Evolutionary conservation across 169 alveolate genomes (phyloP).

Genomic region (Plasmodium vivax): DNA sequence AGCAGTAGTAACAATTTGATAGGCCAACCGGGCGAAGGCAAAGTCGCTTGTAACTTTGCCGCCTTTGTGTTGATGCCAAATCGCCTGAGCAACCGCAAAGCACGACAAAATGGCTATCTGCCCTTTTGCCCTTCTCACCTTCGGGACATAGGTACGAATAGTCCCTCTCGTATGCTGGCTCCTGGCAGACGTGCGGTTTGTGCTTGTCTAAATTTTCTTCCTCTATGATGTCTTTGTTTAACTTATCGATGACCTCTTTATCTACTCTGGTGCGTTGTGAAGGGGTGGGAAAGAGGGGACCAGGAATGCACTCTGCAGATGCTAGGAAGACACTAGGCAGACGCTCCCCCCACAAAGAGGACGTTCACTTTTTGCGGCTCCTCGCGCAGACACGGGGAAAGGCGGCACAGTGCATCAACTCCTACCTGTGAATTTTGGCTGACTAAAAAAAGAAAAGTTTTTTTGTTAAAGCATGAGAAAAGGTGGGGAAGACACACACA

Average conservation of each 20-base stretch:
- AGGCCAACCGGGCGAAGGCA: background rate
- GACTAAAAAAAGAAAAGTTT: constrained; percentile 7
- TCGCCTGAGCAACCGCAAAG: background rate
- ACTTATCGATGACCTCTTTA: constrained; percentile 26
- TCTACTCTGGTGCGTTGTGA: constrained; percentile 15
- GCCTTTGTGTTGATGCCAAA: background rate
- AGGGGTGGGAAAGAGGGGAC: background rate
- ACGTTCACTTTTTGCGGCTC: background rate
- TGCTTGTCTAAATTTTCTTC: constrained; percentile 48
- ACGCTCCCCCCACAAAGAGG: background rate
- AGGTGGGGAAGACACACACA: background rate
- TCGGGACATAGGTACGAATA: constrained; percentile 59
- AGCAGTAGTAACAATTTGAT: background rate
- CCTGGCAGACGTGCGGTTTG: constrained; percentile 44
- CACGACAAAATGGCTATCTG: background rate
- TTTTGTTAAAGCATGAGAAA: background rate
- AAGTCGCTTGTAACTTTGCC: background rate
- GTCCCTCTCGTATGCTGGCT: constrained; percentile 55
- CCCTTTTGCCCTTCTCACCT: constrained; percentile 8
- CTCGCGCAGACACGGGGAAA: background rate
- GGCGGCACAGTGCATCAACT: background rate
- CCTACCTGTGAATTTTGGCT: constrained; percentile 53
- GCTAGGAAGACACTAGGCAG: background rate
- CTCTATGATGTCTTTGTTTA: constrained; percentile 48
- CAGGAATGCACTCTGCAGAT: background rate